Evolutionary conservation across 140 eudicot species (phyloP).

Genomic region (Oenanthe javanica): DNA sequence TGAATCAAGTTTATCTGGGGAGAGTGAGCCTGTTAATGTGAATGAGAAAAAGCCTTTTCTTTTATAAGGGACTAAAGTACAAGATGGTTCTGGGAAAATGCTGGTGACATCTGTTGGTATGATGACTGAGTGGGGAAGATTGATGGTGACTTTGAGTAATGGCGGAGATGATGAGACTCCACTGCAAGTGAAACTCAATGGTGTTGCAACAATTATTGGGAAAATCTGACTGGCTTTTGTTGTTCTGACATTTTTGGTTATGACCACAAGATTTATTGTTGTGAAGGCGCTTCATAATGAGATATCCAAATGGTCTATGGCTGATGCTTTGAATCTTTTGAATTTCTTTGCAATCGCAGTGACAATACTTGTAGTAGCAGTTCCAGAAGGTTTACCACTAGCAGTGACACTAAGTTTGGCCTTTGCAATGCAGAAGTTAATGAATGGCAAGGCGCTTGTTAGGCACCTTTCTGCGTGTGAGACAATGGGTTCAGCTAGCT

Average conservation of each 20-base stretch:
- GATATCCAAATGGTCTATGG: conserved; percentile 40
- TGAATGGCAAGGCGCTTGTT: conserved; percentile 75
- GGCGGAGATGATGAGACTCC: conserved; percentile 96
- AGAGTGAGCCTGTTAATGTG: conserved; percentile 52
- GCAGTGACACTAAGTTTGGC: conserved; percentile 93
- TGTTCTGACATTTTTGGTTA: conserved; percentile 53
- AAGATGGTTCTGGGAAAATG: conserved; percentile 84
- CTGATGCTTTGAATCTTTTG: conserved; percentile 46
- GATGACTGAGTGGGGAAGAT: conserved; percentile 86
- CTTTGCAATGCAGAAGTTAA: conserved; percentile 82
- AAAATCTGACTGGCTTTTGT: conserved; percentile 79
- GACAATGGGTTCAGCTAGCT: conserved; percentile 88
- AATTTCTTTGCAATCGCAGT: conserved; percentile 80
- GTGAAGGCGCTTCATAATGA: conserved; percentile 30
- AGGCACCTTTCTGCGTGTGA: conserved; percentile 90
- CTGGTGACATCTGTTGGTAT: conserved; percentile 78
- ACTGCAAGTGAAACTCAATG: conserved; percentile 81
- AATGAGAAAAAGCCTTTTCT: conserved; percentile 53
- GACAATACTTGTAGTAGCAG: conserved; percentile 87
- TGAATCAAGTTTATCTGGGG: conserved; percentile 85
- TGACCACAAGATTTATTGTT: conserved; percentile 43
- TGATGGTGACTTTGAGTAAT: conserved; percentile 75
- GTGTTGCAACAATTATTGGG: conserved; percentile 84
- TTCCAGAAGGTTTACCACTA: conserved; percentile 90
- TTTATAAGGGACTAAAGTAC: conserved; percentile 80